Conservation (phyloP, 1,284 basidiomycete genomes). For the Moesziomyces sp. region DNA sequence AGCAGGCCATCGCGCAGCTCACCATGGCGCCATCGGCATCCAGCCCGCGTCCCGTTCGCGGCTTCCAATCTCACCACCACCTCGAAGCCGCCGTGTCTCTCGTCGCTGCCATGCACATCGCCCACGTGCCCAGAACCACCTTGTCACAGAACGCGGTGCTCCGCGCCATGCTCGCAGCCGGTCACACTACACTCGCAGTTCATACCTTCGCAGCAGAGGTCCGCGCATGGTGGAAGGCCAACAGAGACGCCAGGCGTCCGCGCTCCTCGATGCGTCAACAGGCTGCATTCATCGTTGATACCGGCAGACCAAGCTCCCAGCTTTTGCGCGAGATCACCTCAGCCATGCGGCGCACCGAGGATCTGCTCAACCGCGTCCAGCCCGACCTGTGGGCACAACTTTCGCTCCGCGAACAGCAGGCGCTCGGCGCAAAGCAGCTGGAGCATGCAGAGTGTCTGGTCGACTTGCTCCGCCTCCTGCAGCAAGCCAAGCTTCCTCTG, state of each 20-base stretch:
- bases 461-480: constrained; percentile 32
- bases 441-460: constrained; percentile 32
- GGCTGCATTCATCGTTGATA: constrained; percentile 21
- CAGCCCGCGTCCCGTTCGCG: constrained; percentile 23
- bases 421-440: constrained; percentile 14
- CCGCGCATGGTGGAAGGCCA: constrained; percentile 36
- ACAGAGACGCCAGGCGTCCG: constrained; percentile 17
- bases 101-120: constrained; percentile 20
- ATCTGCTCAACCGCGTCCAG: constrained; percentile 15
- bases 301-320: constrained; percentile 34
- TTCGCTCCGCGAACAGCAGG: constrained; percentile 9
- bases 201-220: constrained; percentile 27
- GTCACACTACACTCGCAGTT: constrained; percentile 15
- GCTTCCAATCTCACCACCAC: constrained; percentile 22
- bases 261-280: constrained; percentile 10
- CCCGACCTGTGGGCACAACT: constrained; percentile 21
- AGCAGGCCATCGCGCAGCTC: constrained; percentile 28
- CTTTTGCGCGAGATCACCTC: constrained; percentile 24
- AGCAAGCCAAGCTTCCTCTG: constrained; percentile 19
- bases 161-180: constrained; percentile 26
- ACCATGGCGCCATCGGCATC: constrained; percentile 18
- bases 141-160: constrained; percentile 27
- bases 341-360: constrained; percentile 17
- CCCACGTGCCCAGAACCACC: constrained; percentile 16
- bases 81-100: constrained; percentile 21